These are phyloP conservation scores for Plasmodium adleri DNA, from an alignment of 169 alveolate genomes.

Conservation along the genomic window DNA sequence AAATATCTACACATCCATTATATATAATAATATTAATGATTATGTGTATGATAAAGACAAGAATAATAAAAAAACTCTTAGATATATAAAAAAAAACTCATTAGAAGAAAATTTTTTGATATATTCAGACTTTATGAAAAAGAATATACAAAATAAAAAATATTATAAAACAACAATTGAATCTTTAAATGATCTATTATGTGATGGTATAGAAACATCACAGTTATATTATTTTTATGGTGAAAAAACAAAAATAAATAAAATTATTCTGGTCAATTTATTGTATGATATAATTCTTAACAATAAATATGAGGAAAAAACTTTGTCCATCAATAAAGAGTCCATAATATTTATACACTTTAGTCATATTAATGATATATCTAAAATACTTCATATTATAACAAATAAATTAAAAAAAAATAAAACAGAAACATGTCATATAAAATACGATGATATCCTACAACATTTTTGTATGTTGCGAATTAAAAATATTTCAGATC, in stretches of 20 bases:
- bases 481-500: slow-evolving; percentile 21
- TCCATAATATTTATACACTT: slow-evolving; percentile 37
- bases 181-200: slow-evolving; percentile 21
- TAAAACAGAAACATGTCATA: neutral
- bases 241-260: slow-evolving; percentile 35
- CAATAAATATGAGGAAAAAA: neutral
- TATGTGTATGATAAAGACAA: too few species aligned
- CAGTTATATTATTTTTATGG: slow-evolving; percentile 54
- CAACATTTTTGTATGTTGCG: slow-evolving; percentile 27
- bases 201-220: slow-evolving; percentile 18
- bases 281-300: slow-evolving; percentile 14
- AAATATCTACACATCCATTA: neutral
- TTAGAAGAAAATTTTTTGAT: neutral
- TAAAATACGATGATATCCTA: slow-evolving; percentile 8
- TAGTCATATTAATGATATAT: slow-evolving; percentile 40
- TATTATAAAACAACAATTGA: slow-evolving; percentile 8
- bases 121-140: slow-evolving; percentile 33
- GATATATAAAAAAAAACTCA: neutral
- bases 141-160: slow-evolving; percentile 3
- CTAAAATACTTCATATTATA: slow-evolving; percentile 22
- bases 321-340: neutral
- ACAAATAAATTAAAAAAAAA: slow-evolving; percentile 27
- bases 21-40: too few species aligned
- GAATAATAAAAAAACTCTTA: neutral
- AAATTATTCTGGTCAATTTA: slow-evolving; percentile 29